Base-by-base conservation (phyloP, 352 stramenopile species). In the Globisporangium takayamanum region DNA sequence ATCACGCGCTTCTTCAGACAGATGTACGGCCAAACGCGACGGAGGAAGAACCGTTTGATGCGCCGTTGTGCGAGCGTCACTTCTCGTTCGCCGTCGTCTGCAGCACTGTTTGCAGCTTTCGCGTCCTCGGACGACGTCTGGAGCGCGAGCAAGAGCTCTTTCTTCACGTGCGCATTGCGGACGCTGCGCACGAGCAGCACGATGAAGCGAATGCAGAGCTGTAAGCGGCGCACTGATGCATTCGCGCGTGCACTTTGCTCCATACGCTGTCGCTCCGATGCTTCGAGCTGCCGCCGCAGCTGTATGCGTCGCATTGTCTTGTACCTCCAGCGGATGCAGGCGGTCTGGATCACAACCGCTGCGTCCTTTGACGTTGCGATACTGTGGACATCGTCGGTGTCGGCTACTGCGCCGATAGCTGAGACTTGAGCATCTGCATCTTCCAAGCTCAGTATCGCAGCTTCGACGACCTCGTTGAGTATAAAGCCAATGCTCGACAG, bases 21-120 rank as follows among this genome's bases (percentile, higher is more conserved):
- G 3, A 86, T 50, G 28, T 86, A 85, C 7, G 59, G 70, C 20
- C 69, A 59, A 14, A 88, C 78, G 46, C 58, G 63, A 2, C 67
- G 56, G 5, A 71, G 28, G 54, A 88, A 86, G 59, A 90, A 90
- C 11, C 70, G 70, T 53, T 69, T 50, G 59, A 90, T 76, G 6
- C 61, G 55, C 33, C 63, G 59, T 16, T 60, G 20, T 3, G 78
- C 70, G 15, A 88, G 53, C 49, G 50, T 42, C 12, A 15, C 54
- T 11, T 51, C 50, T 2, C 42, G 58, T 18, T 49, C 58, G 2
- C 48, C 41, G 0, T 51, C 44, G 10, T 49, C 33, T 46, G 8
- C 26, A 41, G 3, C 16, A 28, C 41, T 20, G 15, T 46, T 65
- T 12, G 45, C 59, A 15, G 64, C 47, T 42, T 62, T 60, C 14